Base-by-base conservation (phyloP, 345 rosid genomes). In the Populus tremula region DNA sequence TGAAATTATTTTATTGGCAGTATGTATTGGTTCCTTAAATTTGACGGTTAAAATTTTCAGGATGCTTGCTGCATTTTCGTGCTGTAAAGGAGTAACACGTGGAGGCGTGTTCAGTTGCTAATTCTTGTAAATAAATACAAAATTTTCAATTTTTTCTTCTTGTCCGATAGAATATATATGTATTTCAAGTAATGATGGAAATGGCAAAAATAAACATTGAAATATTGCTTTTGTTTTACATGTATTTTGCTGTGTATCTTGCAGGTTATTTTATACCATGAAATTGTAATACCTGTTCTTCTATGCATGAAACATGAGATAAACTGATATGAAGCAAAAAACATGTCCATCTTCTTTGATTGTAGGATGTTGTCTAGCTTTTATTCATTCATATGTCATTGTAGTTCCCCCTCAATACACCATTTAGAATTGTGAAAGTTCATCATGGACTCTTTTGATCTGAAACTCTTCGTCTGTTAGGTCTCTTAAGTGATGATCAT, bases 51-150 rank as follows among this genome's bases (percentile, higher is more conserved):
- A 75, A 67, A 61, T 41, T 77, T 73, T 61, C 77, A 73, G 80
- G 77, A 69, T 17, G 74, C 74, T 35, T 14, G 69, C 69, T 11
- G 72, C 59, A 29, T 76, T 73, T 64, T 76, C 69, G n/a, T 67
- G 77, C 70, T 56, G 76, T 76, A 66, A 68, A 59, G 76, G 27
- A 64, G 71, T 68, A n/a, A 71, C 74, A 8, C 27, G 33, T 49
- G 71, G 77, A 74, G 74, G 71, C 31, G 66, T 77, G 67, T 77
- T 67, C 73, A 65, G 85, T 77, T 77, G 85, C 85, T 72, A 75
- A 76, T 61, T 62, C 66, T 74, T 87, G 90, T 87, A 87, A 59
- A 86, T 86, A 86, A 73, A 79, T 87, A 87, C 89, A 76, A 79
- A 73, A 59, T 74, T 73, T 78, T 70, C 73, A 47, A 16, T 69